phyloP scores from a whole-genome alignment of 768 basidiomycete genomes.

The Boletus edulis region DNA sequence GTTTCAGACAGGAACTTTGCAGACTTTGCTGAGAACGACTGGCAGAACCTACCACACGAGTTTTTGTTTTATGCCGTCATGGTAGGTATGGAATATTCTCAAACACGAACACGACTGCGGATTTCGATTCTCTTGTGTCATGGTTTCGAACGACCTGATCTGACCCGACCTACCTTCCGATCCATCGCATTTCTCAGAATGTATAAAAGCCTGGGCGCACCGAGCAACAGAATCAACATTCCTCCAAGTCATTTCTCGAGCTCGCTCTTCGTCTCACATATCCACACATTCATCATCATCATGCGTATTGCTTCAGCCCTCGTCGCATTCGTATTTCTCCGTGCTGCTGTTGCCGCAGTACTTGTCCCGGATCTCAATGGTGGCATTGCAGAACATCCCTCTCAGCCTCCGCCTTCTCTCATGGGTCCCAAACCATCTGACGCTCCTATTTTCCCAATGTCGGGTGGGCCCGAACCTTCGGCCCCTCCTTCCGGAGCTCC shows the following conservation, averaged over 20 bases:
- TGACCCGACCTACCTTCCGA: neutral
- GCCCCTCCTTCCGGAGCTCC: neutral
- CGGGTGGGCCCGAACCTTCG: neutral
- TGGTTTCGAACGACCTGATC: neutral
- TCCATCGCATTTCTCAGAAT: neutral
- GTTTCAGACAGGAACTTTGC: too few species aligned
- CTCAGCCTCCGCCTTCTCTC: neutral
- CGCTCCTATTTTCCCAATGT: neutral
- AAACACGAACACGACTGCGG: constrained; percentile 8
- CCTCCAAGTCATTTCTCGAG: neutral
- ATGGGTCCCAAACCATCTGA: neutral
- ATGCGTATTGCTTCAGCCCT: constrained; percentile 9
- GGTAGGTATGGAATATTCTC: neutral
- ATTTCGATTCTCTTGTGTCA: neutral
- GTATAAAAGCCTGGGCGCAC: constrained; percentile 5
- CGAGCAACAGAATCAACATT: too few species aligned
- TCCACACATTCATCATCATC: neutral
- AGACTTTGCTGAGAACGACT: neutral
- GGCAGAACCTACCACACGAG: neutral
- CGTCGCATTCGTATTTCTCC: constrained; percentile 2
- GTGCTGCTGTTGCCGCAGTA: constrained; percentile 2
- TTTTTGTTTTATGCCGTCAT: neutral
- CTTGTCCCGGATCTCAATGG: neutral
- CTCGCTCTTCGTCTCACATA: neutral
- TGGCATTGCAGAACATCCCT: too few species aligned